phyloP scores from a whole-genome alignment of 1,284 basidiomycete genomes.

The Neotropicomus parvogracilis region DNA sequence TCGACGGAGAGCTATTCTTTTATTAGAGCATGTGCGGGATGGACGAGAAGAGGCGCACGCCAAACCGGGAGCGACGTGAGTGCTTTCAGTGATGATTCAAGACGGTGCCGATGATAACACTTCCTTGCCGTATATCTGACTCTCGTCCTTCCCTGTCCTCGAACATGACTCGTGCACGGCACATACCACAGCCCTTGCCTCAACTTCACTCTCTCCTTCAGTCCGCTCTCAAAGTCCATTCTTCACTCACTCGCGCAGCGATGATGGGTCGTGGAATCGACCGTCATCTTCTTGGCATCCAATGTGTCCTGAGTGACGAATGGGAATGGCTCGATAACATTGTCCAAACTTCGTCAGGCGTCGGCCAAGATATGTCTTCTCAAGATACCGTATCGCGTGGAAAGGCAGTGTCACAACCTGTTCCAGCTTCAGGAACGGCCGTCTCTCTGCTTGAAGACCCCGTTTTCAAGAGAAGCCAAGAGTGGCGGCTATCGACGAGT shows the following conservation, averaged over 20 bases:
- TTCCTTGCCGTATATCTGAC: not conserved
- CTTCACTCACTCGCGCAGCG: conserved; percentile 72
- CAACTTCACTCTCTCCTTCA: conserved; percentile 40
- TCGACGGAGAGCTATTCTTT: conserved; percentile 77
- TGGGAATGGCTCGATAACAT: conserved; percentile 31
- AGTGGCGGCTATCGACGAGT: conserved; percentile 92
- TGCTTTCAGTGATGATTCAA: not conserved
- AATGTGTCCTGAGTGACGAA: conserved; percentile 53
- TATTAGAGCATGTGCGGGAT: conserved; percentile 33
- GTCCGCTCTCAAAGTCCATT: conserved; percentile 74
- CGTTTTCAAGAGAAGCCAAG: conserved; percentile 73
- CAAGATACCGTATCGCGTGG: conserved; percentile 29
- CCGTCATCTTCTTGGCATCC: conserved; percentile 87
- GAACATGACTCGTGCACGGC: not conserved
- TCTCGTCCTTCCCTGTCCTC: not conserved
- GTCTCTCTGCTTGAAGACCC: conserved; percentile 71
- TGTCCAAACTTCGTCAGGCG: not conserved
- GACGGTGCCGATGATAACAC: not conserved
- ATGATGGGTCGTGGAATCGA: conserved; percentile 87
- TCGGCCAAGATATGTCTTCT: conserved; percentile 4
- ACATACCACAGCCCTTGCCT: conserved; percentile 14
- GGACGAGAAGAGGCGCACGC: conserved; percentile 11
- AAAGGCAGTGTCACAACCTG: not conserved
- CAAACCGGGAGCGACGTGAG: conserved; percentile 16
- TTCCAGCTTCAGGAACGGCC: conserved; percentile 26